Evolutionary conservation across 495 filamentous ascomycete species (phyloP).

Genomic region (Aspergillus steynii): DNA sequence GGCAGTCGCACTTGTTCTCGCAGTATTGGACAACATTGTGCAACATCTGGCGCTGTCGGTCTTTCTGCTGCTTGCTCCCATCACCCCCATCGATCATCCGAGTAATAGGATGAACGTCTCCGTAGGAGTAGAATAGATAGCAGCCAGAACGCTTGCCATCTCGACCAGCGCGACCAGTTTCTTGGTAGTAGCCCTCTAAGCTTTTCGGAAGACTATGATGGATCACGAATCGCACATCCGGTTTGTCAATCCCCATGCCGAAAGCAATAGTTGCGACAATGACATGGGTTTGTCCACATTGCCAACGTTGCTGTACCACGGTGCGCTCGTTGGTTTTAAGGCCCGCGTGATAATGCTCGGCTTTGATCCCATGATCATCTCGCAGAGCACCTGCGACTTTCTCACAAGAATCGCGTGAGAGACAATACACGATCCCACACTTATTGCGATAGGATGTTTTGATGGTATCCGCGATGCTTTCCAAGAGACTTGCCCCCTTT

Average conservation of each 20-base stretch:
- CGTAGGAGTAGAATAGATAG: conserved; percentile 83
- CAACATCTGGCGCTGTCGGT: conserved; percentile 81
- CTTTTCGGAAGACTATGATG: conserved; percentile 91
- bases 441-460: conserved; percentile 61
- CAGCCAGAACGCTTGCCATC: conserved; percentile 87
- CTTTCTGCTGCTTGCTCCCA: conserved; percentile 71
- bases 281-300: conserved; percentile 72
- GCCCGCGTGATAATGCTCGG: conserved; percentile 83
- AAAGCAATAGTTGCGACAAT: conserved; percentile 99
- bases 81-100: conserved; percentile 81
- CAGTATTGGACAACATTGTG: conserved; percentile 80
- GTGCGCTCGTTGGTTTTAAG: conserved; percentile 65
- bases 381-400: conserved; percentile 68
- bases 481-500: conserved; percentile 55
- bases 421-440: conserved; percentile 92
- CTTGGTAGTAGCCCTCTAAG: conserved; percentile 97
- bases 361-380: conserved; percentile 62
- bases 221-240: conserved; percentile 92
- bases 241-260: conserved; percentile 98
- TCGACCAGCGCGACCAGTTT: conserved; percentile 90
- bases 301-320: conserved; percentile 77
- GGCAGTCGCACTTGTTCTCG: conserved; percentile 82
- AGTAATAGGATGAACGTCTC: conserved; percentile 61
- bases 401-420: conserved; percentile 83
- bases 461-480: conserved; percentile 73